Percentiles rank a stretch among this genome's conserved stretches.
Evolutionary conservation across 2,329 filamentous ascomycete species (phyloP).

Genomic region (Paraphaeosphaeria minitans): DNA sequence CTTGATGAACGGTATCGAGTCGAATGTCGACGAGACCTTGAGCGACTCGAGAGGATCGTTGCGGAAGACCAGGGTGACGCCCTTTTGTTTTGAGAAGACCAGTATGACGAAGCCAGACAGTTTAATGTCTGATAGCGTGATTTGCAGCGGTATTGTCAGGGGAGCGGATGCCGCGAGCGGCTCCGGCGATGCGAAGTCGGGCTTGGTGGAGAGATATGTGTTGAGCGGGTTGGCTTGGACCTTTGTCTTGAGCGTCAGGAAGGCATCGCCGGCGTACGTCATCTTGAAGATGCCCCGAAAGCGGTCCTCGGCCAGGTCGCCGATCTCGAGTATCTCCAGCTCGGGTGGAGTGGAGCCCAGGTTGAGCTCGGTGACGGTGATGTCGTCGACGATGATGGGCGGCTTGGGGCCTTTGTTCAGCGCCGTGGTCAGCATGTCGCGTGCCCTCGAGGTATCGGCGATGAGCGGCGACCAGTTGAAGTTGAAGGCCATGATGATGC

Average conservation of each 20-base stretch:
- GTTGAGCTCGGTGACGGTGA: slow-evolving; percentile 97
- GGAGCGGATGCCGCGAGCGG: slow-evolving; percentile 89
- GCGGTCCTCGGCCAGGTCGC: slow-evolving; percentile 93
- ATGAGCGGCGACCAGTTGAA: slow-evolving; percentile 99
- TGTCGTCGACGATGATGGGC: slow-evolving; percentile 98
- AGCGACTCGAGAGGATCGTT: slow-evolving; percentile 98
- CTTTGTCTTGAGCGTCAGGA: slow-evolving; percentile 90
- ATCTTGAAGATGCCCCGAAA: slow-evolving; percentile 99
- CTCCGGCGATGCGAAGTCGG: slow-evolving; percentile 88
- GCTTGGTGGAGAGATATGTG: slow-evolving; percentile 90
- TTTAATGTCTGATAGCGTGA: slow-evolving; percentile 93
- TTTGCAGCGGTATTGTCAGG: slow-evolving; percentile 95
- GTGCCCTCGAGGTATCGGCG: slow-evolving; percentile 88
- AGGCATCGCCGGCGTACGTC: slow-evolving; percentile 95
- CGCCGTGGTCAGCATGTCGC: slow-evolving; percentile 91
- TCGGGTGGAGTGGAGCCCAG: slow-evolving; percentile 92
- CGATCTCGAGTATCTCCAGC: slow-evolving; percentile 95
- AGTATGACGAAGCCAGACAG: slow-evolving; percentile 96
- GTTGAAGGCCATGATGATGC: slow-evolving; percentile 97
- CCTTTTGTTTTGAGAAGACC: slow-evolving; percentile 97
- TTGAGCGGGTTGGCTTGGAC: slow-evolving; percentile 98
- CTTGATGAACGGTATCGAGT: slow-evolving; percentile 97
- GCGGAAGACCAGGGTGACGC: slow-evolving; percentile 92
- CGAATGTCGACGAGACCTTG: slow-evolving; percentile 98
- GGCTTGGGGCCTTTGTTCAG: slow-evolving; percentile 98